Evolutionary conservation across 306 rosid species (phyloP).

Genomic region (Begonia fuchsioides): DNA sequence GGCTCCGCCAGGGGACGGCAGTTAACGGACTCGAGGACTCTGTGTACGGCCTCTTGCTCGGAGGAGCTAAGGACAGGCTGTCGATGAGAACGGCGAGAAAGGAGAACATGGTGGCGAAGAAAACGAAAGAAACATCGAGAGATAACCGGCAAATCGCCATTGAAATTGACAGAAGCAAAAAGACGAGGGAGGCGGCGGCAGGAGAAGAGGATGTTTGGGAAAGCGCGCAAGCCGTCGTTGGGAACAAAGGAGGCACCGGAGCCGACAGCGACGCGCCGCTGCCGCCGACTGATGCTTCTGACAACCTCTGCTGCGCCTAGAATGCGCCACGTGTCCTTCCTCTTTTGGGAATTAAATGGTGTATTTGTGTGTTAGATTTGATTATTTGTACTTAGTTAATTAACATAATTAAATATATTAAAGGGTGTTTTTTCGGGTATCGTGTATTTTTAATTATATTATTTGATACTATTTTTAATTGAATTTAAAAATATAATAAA

Average conservation of each 20-base stretch:
- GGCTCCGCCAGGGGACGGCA: conserved; percentile 40
- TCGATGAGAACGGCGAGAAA: conserved; percentile 14
- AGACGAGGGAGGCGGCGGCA: too few species aligned
- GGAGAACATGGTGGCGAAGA: conserved; percentile 13
- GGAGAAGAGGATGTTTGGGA: not conserved
- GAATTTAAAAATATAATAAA: too few species aligned
- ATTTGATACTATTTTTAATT: too few species aligned
- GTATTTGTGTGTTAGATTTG: too few species aligned
- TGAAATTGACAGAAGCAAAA: conserved; percentile 1
- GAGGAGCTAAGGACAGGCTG: conserved; percentile 24
- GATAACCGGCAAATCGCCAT: conserved; percentile 20
- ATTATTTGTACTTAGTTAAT: too few species aligned
- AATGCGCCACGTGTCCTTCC: not conserved
- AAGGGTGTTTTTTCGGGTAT: too few species aligned
- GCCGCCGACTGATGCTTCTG: conserved; percentile 33
- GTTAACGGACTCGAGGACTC: conserved; percentile 48
- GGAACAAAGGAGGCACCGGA: not conserved
- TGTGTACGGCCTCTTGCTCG: conserved; percentile 35
- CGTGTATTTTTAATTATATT: too few species aligned
- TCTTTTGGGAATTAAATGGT: too few species aligned
- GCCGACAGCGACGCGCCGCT: conserved; percentile 42
- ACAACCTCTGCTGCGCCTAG: not conserved
- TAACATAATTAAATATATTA: too few species aligned
- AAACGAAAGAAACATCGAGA: conserved; percentile 4
- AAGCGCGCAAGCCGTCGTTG: conserved; percentile 11